Conservation (phyloP, 2,329 filamentous ascomycete species). For the Cladophialophora carrionii region DNA sequence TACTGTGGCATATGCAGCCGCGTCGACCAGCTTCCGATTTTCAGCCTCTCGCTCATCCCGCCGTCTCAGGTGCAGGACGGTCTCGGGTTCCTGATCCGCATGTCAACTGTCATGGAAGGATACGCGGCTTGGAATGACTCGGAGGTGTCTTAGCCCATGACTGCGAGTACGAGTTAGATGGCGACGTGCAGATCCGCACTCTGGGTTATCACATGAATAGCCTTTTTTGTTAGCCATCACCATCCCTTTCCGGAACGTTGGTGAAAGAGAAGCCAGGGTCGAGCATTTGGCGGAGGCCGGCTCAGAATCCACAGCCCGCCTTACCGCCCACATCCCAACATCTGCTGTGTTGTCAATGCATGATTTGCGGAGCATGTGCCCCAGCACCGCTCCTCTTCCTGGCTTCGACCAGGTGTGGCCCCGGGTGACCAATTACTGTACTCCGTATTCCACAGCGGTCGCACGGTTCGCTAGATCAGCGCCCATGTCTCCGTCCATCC, state of each 20-base stretch:
- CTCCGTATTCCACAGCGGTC: conserved; percentile 16
- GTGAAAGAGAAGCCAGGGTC: conserved; percentile 2
- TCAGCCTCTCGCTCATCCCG: not conserved
- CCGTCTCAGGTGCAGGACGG: not conserved
- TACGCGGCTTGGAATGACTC: not conserved
- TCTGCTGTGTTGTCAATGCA: conserved; percentile 33
- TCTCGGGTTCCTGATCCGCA: not conserved
- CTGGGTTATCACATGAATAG: not conserved
- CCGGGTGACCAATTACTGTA: conserved; percentile 28
- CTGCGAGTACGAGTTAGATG: not conserved
- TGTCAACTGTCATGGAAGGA: not conserved
- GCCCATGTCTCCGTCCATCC: conserved; percentile 15
- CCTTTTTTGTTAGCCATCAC: not conserved
- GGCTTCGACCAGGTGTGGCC: conserved; percentile 19
- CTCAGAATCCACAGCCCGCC: conserved; percentile 11
- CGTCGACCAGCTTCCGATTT: not conserved
- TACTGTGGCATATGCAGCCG: not conserved
- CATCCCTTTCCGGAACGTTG: not conserved
- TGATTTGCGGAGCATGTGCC: conserved; percentile 32
- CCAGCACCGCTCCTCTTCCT: conserved; percentile 16
- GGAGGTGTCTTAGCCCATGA: not conserved
- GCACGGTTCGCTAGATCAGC: conserved; percentile 26
- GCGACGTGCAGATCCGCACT: not conserved
- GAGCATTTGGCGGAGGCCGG: not conserved
- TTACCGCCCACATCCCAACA: conserved; percentile 26